Evolutionary conservation across 2,329 filamentous ascomycete species (phyloP), one percentile per base, ranked within the genome.

Genomic region (Aureobasidium lini): DNA sequence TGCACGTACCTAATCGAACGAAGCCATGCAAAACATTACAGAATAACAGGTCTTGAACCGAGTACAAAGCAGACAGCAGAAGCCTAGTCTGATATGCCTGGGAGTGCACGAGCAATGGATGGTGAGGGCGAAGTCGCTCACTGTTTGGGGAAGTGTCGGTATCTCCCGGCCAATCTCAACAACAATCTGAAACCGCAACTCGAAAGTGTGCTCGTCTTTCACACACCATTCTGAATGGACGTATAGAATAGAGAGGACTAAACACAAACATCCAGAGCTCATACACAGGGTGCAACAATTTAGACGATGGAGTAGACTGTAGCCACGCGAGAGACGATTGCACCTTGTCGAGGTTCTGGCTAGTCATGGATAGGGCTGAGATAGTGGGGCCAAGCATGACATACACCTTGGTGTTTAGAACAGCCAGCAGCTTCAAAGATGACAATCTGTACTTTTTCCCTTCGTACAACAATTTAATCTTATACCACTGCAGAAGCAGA

Each of bases 301-400:
- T 4, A 13, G 34, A 4, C 4, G 34, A 36, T 36, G 34, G 23
- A 23, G 23, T 23, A 23, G 3, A 23, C 23, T 23, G 23, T 2
- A 23, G 29, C 46, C 46, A 48, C 46, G 46, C 46, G 47, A 50
- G 16, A 37, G 9, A 37, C 31, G 43, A 23, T 18, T 16, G 18
- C 40, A 43, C 34, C 23, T 23, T 23, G 23, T 23, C 23, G 15
- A 13, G 29, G 40, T 11, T 31, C 34, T 8, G 40, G 29, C 52
- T 39, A 56, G 39, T 46, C 52, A 56, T 56, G 52, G 18, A 31
- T 15, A 54, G 39, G 39, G 50, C 50, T 44, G 28, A 42, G 36
- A 42, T 28, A 36, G 50, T 15, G 18, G 40, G 42, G 52, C 52
- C 52, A 56, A 56, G 52, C 40, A 56, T 56, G 40, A 46, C 40